Percentiles rank a stretch among this genome's conserved stretches.
phyloP scores from a whole-genome alignment of 176 grass and related monocot species.

The Carex scoparia region DNA sequence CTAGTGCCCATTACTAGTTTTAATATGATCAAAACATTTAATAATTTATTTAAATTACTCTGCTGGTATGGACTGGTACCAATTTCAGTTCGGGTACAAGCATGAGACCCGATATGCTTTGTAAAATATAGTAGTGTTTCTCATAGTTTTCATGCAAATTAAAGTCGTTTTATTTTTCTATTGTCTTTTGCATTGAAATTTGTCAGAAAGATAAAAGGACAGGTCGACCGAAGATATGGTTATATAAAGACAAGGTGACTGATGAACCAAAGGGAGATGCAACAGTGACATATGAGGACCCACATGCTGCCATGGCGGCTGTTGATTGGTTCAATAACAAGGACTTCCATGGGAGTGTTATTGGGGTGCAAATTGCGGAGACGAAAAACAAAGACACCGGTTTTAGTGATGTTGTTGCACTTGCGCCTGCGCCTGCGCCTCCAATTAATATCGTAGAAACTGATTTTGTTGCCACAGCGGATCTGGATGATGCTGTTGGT shows the following conservation, averaged over 20 bases:
- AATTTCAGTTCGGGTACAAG: no score
- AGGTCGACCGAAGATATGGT: slow-evolving; percentile 82
- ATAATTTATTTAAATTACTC: no score
- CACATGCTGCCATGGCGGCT: slow-evolving; percentile 84
- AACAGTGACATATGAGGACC: slow-evolving; percentile 88
- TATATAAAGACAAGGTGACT: slow-evolving; percentile 85
- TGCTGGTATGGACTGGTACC: no score
- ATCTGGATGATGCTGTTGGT: slow-evolving; percentile 40
- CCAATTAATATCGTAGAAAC: not conserved
- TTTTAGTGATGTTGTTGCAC: slow-evolving; percentile 8
- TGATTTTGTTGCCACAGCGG: slow-evolving; percentile 20
- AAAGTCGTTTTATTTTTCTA: no score
- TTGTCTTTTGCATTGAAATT: not conserved
- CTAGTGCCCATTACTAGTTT: no score
- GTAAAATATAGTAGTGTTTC: no score
- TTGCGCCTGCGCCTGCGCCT: no score
- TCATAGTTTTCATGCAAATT: no score
- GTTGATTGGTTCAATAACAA: slow-evolving; percentile 98
- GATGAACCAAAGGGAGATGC: slow-evolving; percentile 97
- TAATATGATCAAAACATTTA: no score
- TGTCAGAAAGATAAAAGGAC: slow-evolving; percentile 91
- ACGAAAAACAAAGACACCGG: slow-evolving; percentile 65
- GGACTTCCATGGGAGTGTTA: slow-evolving; percentile 75
- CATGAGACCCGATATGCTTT: no score
- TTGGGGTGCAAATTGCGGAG: slow-evolving; percentile 84